Base-by-base conservation (phyloP, 768 basidiomycete genomes). In the Goffeauzyma gilvescens region DNA sequence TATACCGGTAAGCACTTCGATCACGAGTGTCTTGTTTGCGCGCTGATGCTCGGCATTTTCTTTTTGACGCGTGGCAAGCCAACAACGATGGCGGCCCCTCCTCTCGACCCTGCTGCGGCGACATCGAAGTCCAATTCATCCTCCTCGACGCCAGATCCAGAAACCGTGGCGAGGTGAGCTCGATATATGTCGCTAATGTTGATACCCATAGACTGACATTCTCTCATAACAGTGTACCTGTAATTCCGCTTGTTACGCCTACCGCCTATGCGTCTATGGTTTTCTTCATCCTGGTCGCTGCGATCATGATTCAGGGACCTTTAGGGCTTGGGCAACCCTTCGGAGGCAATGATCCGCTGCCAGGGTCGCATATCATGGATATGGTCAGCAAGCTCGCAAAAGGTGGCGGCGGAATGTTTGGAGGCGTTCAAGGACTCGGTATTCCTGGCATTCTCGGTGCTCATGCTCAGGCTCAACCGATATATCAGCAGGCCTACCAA, bases 251-350 rank as follows among this genome's bases (percentile, higher is more conserved):
- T 10, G 30, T 48, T 14, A 32, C 46, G 6, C 41, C 46, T 5
- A 28, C 41, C 21, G 46, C 46, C 2, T 48, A 42, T 24, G 34
- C 39, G 24, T 40, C 22, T 23, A 20, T 48, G 18, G 22, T 48
- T 30, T 20, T 23, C 12, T 48, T 48, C 14, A 28, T 25, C 9
- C 6, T 48, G 4, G 30, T 48, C 5, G 41, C 46, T 10, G 41
- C 36, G 5, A 41, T 48, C 1, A 42, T 48, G 5, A 43, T 48
- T 1, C 46, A 48, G 22, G 46, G 46, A 4, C 46, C 46, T 1
- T 26, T 48, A 17, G 41, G 41, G 13, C 23, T 48, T 10, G 24
- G 34, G 14, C 22, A 25, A 13, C 36, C 46, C 9, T 48, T 48
- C 31, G 20, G 15, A 7, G 41, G 32, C 4, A n/a, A 23, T 15